A percentile compares a stretch with the other conserved stretches of the same genome.
Conservation (phyloP, 2,329 filamentous ascomycete species). For the Aspergillus proliferans region DNA sequence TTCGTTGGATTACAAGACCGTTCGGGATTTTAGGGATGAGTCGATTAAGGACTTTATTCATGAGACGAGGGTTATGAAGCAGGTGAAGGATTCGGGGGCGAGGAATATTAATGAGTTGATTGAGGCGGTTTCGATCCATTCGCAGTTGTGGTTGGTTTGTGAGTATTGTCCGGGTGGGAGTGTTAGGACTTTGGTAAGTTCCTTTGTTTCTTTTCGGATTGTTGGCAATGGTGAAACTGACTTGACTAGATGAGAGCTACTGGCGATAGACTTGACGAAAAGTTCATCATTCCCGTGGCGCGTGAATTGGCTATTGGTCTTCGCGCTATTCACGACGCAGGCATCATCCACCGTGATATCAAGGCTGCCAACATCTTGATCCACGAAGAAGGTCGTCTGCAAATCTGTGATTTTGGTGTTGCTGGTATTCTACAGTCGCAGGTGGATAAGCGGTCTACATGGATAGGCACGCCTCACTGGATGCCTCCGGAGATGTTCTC, state of each 20-base stretch:
- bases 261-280: conserved; percentile 49
- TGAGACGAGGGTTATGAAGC: conserved; percentile 57
- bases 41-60: conserved; percentile 53
- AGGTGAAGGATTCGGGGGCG: conserved; percentile 56
- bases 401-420: conserved; percentile 62
- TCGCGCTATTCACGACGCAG: conserved; percentile 58
- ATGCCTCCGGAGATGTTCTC: conserved; percentile 58
- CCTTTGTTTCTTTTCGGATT: neutral
- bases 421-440: conserved; percentile 57
- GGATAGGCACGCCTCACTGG: conserved; percentile 61
- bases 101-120: conserved; percentile 60
- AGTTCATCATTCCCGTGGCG: conserved; percentile 58
- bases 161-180: conserved; percentile 63
- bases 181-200: conserved; percentile 56
- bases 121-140: conserved; percentile 58
- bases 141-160: conserved; percentile 60
- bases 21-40: conserved; percentile 43
- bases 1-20: conserved; percentile 41
- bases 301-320: conserved; percentile 57
- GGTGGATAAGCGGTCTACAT: conserved; percentile 56
- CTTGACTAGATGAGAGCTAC: conserved; percentile 44
- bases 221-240: neutral
- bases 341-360: conserved; percentile 60
- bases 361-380: conserved; percentile 61
- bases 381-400: conserved; percentile 56